Percentiles rank a stretch among this genome's conserved stretches.
These are phyloP conservation scores for Trifolium fragiferum DNA, from an alignment of 306 rosid genomes.

Conservation along the genomic window DNA sequence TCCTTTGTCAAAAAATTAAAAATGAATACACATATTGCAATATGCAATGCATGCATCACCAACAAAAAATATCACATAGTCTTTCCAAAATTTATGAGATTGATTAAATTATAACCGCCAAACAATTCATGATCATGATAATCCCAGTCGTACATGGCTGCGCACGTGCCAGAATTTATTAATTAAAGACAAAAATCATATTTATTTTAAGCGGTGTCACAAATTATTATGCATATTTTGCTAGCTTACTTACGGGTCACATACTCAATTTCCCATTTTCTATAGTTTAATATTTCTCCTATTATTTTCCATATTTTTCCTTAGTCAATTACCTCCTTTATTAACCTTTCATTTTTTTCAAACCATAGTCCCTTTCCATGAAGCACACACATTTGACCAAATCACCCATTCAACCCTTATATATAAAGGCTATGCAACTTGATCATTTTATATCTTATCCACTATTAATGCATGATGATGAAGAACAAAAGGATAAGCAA, in stretches of 20 bases:
- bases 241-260: slow-evolving; percentile 51
- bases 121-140: not conserved
- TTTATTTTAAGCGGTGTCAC: not conserved
- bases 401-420: slow-evolving; percentile 28
- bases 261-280: slow-evolving; percentile 23
- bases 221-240: not conserved
- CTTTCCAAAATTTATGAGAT: too few species aligned
- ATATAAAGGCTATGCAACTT: slow-evolving; percentile 41
- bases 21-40: too few species aligned
- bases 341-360: slow-evolving; percentile 23
- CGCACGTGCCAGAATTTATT: slow-evolving; percentile 52
- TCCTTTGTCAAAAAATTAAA: too few species aligned
- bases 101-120: too few species aligned
- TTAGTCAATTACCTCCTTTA: slow-evolving; percentile 22
- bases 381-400: slow-evolving; percentile 46
- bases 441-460: slow-evolving; percentile 14
- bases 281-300: slow-evolving; percentile 1
- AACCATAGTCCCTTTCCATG: slow-evolving; percentile 47
- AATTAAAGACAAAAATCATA: slow-evolving; percentile 35
- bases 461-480: slow-evolving; percentile 40
- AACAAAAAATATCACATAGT: not conserved
- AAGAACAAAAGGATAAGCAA: slow-evolving; percentile 50
- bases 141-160: slow-evolving; percentile 31
- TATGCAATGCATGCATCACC: not conserved
- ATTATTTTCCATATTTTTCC: slow-evolving; percentile 25